Conservation (phyloP, 768 basidiomycete species). For the Dioszegia hungarica region DNA sequence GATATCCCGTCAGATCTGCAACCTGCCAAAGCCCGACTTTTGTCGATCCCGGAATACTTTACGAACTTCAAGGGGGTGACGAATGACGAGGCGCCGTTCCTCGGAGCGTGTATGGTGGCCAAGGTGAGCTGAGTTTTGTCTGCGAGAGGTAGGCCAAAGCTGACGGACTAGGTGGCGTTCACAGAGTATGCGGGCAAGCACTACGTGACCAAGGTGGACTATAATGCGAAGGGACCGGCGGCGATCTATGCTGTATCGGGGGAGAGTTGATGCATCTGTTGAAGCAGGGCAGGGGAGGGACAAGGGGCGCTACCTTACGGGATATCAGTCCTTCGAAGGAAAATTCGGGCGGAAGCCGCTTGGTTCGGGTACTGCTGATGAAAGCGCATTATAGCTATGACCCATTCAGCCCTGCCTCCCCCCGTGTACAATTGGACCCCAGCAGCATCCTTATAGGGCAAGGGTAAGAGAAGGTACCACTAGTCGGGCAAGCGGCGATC, state of each 20-base stretch:
- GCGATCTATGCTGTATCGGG: conserved; percentile 27
- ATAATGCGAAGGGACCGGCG: conserved; percentile 43
- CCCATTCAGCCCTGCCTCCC: too few relatives aligned
- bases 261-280: background rate
- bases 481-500: background rate
- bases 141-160: background rate
- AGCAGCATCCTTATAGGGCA: too few relatives aligned
- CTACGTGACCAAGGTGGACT: conserved; percentile 42
- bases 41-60: conserved; percentile 46
- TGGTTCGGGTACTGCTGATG: too few relatives aligned
- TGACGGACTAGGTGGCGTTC: conserved; percentile 33
- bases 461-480: too few relatives aligned
- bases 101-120: conserved; percentile 42
- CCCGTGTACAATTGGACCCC: too few relatives aligned
- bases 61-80: conserved; percentile 35
- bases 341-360: too few relatives aligned
- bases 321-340: background rate
- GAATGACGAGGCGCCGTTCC: conserved; percentile 43
- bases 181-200: conserved; percentile 29
- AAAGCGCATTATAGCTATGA: too few relatives aligned
- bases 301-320: too few relatives aligned
- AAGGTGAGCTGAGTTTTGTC: conserved; percentile 24
- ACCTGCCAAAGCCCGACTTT: conserved; percentile 30
- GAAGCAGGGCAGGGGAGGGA: too few relatives aligned
- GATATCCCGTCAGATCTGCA: conserved; percentile 42